These are phyloP conservation scores for Smittium culicis DNA, from an alignment of 371 early-diverging fungal species.

Conservation along the genomic window DNA sequence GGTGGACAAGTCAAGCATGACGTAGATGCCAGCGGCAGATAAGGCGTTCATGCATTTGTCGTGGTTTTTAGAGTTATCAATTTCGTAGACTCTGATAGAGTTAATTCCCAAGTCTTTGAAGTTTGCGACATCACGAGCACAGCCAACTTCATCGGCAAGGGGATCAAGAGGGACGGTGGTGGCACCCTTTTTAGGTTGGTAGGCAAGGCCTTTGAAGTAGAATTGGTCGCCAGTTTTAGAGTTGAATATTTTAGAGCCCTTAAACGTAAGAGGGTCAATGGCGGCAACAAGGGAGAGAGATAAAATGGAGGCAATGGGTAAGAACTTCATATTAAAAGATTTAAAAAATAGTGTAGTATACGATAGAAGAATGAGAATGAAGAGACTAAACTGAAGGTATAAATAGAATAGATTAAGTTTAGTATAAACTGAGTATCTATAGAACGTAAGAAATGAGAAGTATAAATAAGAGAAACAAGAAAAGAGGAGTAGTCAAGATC, in stretches of 20 bases:
- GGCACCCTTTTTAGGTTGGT: conserved; percentile 44
- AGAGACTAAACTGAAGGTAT: no score
- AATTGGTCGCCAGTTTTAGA: conserved; percentile 55
- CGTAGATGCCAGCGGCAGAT: conserved; percentile 51
- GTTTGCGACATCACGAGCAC: conserved; percentile 47
- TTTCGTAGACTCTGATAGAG: conserved; percentile 63
- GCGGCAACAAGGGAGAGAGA: no score
- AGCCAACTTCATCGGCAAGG: conserved; percentile 42
- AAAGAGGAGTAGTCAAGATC: no score
- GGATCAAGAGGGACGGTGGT: conserved; percentile 37
- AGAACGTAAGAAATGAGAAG: no score
- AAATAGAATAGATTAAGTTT: no score
- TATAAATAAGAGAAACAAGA: no score
- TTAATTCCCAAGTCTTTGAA: conserved; percentile 59
- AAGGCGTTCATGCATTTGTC: conserved; percentile 60
- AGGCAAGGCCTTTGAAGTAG: conserved; percentile 64
- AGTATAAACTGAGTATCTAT: no score
- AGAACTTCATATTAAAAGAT: no score
- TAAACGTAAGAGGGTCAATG: conserved; percentile 48
- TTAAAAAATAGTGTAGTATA: no score
- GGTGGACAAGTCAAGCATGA: conserved; percentile 51
- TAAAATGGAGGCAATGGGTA: no score
- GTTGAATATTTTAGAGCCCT: conserved; percentile 59
- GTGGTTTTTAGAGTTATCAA: conserved; percentile 48
- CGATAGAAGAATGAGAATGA: no score